Evolutionary conservation across 805 yeast species (phyloP).

Genomic region (Tetrapisispora taiwanensis): DNA sequence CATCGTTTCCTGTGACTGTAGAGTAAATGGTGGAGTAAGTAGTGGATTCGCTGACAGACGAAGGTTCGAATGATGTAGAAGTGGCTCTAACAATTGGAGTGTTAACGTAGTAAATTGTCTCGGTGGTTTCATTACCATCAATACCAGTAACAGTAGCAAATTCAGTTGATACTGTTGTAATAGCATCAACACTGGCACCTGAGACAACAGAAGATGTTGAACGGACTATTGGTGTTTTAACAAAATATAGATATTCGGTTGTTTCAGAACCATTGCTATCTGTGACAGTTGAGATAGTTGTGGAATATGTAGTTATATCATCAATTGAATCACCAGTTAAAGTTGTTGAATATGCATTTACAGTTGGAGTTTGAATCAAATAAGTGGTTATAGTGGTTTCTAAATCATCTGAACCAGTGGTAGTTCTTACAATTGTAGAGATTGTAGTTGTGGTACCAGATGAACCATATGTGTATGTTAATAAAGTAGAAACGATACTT

Average conservation of each 20-base stretch:
- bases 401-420: constrained; percentile 3
- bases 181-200: background rate
- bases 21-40: background rate
- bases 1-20: too few relatives aligned
- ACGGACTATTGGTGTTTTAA: constrained; percentile 4
- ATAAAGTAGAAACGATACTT: background rate
- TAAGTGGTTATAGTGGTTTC: constrained; percentile 1
- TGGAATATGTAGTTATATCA: constrained; percentile 4
- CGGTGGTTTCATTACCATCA: constrained; percentile 1
- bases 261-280: constrained; percentile 2
- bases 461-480: background rate
- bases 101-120: background rate
- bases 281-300: constrained; percentile 4
- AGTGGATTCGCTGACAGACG: background rate
- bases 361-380: constrained; percentile 5
- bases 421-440: constrained; percentile 2
- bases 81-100: background rate
- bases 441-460: constrained; percentile 3
- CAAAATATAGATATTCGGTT: constrained; percentile 3
- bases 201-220: background rate
- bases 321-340: background rate
- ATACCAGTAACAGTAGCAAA: background rate
- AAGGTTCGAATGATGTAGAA: background rate
- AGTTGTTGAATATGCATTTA: background rate
- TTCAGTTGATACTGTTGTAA: background rate